Evolutionary conservation across 257 asterid species (phyloP), one percentile per base, ranked within the genome.

Genomic region (Parsonsia alboflavescens): DNA sequence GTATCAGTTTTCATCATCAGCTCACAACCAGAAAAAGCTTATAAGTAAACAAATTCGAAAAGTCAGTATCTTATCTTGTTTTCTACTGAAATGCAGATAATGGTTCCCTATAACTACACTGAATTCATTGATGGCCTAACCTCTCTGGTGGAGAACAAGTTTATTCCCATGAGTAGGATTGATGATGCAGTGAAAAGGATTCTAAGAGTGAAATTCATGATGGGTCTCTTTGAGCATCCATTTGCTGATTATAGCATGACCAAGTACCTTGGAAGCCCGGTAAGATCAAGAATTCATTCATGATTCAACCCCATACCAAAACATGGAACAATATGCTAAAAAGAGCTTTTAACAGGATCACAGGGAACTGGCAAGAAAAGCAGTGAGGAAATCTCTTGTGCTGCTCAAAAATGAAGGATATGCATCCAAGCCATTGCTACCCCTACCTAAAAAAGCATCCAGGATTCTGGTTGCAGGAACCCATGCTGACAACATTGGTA

Each of bases 201-300:
- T 74, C 68, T 87, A 46, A 74, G 91, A 74, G 93, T 91, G 49
- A 91, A 91, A 72, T 91, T 89, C 86, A 65, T 78, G 30, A 86
- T 91, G 86, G 96, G 96, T 10, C 80, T 89, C 6, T 91, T 91
- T 59, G 97, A 91, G 79, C 80, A 85, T 75, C 97, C 97, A 0
- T 50, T 86, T 80, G 86, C 90, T 9, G 91, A 91, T 78, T 82
- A 84, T 78, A 91, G 87, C 86, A 79, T 86, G 97, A 5, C 76
- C 75, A 85, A 89, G 68, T 75, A 89, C 84, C 82, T 91, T 0
- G 97, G 96, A 45, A 71, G 81, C 69, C 82, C 77, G 91, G 96
- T 88, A n/a, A 76, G 73, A 28, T 69, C n/a, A 1, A 22, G 26
- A 68, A 6, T 10, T 21, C n/a, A n/a, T n/a, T n/a, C n/a, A n/a